Evolutionary conservation across 805 yeast genomes (phyloP).

Genomic region (Hanseniaspora lindneri): DNA sequence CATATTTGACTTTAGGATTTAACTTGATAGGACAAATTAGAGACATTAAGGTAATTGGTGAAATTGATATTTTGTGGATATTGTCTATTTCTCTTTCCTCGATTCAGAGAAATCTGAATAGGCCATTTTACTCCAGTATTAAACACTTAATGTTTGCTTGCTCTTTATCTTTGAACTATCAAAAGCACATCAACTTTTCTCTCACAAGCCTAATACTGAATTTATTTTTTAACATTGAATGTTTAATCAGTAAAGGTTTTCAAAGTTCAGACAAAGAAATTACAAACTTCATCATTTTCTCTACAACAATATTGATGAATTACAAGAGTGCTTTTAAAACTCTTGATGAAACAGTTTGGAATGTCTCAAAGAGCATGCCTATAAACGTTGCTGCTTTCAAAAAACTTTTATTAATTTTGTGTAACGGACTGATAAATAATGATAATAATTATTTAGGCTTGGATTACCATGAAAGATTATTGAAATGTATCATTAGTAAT

Average conservation of each 20-base stretch:
- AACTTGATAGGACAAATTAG: no score
- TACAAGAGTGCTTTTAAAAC: neutral
- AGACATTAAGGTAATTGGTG: neutral
- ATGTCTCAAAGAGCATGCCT: neutral
- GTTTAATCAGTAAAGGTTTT: neutral
- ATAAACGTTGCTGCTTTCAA: neutral
- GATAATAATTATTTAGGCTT: neutral
- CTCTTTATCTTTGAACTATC: neutral
- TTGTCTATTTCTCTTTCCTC: neutral
- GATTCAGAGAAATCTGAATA: neutral
- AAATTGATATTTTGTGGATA: neutral
- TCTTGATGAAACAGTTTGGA: neutral
- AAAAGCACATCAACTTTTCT: neutral
- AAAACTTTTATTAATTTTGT: neutral
- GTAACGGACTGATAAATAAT: neutral
- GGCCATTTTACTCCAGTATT: no score
- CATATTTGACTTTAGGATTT: no score
- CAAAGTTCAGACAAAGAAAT: no score
- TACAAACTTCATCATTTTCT: neutral
- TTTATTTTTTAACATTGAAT: neutral
- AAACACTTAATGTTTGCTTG: neutral
- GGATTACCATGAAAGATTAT: conserved; percentile 1
- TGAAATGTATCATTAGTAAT: neutral
- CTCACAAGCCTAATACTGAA: neutral
- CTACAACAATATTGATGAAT: neutral